These are phyloP conservation scores for Paramecium tetraurelia DNA, from an alignment of 73 alveolate genomes.

Conservation along the genomic window DNA sequence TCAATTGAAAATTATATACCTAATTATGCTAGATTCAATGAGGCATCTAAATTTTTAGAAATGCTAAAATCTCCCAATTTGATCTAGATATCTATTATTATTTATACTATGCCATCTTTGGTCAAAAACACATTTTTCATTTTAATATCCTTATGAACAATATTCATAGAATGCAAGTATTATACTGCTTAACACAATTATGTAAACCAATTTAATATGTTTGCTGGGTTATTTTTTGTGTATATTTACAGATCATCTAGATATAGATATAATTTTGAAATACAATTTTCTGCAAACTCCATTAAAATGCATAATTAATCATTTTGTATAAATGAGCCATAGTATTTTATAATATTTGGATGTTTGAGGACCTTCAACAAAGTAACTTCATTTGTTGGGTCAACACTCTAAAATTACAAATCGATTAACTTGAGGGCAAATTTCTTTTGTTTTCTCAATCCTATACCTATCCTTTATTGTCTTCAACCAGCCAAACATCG, in stretches of 20 bases:
- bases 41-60: slow-evolving; percentile 42
- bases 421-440: slow-evolving; percentile 76
- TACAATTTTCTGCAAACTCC: slow-evolving; percentile 80
- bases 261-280: neutral
- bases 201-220: slow-evolving; percentile 17
- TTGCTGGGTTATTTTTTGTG: neutral
- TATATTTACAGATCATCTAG: neutral
- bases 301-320: slow-evolving; percentile 70
- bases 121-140: slow-evolving; percentile 85
- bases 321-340: slow-evolving; percentile 65
- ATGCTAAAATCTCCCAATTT: slow-evolving; percentile 58
- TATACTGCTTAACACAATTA: slow-evolving; percentile 89
- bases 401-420: slow-evolving; percentile 33
- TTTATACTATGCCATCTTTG: slow-evolving; percentile 62
- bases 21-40: neutral
- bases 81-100: neutral
- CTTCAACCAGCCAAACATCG: slow-evolving; percentile 65
- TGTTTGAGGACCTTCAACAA: slow-evolving; percentile 67
- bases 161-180: slow-evolving; percentile 81
- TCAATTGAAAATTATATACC: neutral
- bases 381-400: slow-evolving; percentile 69
- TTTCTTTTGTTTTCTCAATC: slow-evolving; percentile 41
- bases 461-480: slow-evolving; percentile 47
- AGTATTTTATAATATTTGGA: slow-evolving; percentile 70
- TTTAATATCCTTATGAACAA: slow-evolving; percentile 92